Evolutionary conservation across 371 early-diverging fungal genomes (phyloP), one percentile per base, ranked within the genome.

Genomic region (Mucor racemosus): DNA sequence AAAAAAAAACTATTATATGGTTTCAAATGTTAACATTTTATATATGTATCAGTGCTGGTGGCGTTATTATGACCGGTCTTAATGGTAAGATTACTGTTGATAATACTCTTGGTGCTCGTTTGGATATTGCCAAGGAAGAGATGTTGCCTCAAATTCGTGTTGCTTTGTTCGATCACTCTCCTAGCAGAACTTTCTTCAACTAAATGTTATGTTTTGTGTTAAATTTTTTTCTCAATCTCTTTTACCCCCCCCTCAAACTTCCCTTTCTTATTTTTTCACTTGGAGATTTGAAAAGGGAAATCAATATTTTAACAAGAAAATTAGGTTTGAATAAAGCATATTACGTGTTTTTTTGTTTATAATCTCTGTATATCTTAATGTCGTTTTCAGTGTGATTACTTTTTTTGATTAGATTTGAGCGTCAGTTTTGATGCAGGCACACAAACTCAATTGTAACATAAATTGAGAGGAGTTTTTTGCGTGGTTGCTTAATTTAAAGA

Each of bases 141-240:
- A 92, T 95, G 92, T 86, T 97, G 64, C 97, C 97, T 58, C 92
- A 94, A 70, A 86, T 97, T 70, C 94, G 97, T 69, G 82, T 89
- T 64, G 74, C 88, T 64, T 86, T 98, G 61, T 98, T 94, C 78
- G 98, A 95, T 7, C 89, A 89, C 62, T 95, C 96, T 31, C 91
- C 92, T 64, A 91, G 86, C 82, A 91, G 97, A 84, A 91, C 86
- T 74, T 97, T 95, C 90, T 95, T 90, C 82, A 90, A 96, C 86
- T 98, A 89, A 79, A 58, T 39, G 13, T 26, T 9, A 38, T 50
- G 21, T 50, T 21, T 50, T 50, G n/a, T 50, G n/a, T 19, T 50
- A n/a, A 11, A 50, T 21, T 11, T 50, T 21, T 26, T 11, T 50
- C 48, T 48, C 48, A n/a, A 9, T 19, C 9, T 17, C 19, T 21